Percentiles rank a stretch among this genome's conserved stretches.
Evolutionary conservation across 2,329 filamentous ascomycete species (phyloP).

Genomic region (Monosporascus cannonballus): DNA sequence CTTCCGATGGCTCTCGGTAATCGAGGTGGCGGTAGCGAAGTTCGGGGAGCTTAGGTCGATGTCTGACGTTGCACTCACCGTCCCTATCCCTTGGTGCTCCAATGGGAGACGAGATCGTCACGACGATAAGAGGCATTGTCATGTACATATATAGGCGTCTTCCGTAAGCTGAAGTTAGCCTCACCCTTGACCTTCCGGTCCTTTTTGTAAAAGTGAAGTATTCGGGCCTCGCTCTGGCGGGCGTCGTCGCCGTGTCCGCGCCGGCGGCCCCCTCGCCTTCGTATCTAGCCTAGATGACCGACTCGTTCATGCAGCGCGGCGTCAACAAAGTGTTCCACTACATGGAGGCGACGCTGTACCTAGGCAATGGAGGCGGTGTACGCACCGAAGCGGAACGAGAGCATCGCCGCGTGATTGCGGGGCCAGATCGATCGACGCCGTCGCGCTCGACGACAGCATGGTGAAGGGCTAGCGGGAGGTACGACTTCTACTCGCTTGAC

Average conservation of each 20-base stretch:
- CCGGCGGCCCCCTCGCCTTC: slow-evolving; percentile 17
- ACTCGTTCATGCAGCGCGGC: slow-evolving; percentile 38
- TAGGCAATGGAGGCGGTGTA: slow-evolving; percentile 36
- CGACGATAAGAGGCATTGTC: not conserved
- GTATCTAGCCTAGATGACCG: slow-evolving; percentile 34
- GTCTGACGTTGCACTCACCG: no score
- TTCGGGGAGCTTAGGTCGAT: no score
- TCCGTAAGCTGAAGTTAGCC: not conserved
- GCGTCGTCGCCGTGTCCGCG: slow-evolving; percentile 3
- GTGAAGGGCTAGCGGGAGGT: slow-evolving; percentile 36
- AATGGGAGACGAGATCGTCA: no score
- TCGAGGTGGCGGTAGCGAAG: no score
- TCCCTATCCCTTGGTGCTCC: no score
- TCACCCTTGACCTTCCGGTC: not conserved
- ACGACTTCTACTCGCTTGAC: slow-evolving; percentile 39
- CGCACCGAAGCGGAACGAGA: slow-evolving; percentile 31
- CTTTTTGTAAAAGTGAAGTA: slow-evolving; percentile 13
- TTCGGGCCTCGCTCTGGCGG: slow-evolving; percentile 7
- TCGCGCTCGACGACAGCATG: slow-evolving; percentile 37
- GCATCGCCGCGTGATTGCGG: slow-evolving; percentile 34
- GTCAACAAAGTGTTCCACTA: slow-evolving; percentile 36
- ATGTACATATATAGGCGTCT: not conserved
- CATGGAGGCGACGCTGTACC: slow-evolving; percentile 37
- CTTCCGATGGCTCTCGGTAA: not conserved
- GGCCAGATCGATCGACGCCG: slow-evolving; percentile 32